A percentile compares a stretch with the other conserved stretches of the same genome.
phyloP scores from a whole-genome alignment of 495 filamentous ascomycete genomes.

The Penicillium goetzii region DNA sequence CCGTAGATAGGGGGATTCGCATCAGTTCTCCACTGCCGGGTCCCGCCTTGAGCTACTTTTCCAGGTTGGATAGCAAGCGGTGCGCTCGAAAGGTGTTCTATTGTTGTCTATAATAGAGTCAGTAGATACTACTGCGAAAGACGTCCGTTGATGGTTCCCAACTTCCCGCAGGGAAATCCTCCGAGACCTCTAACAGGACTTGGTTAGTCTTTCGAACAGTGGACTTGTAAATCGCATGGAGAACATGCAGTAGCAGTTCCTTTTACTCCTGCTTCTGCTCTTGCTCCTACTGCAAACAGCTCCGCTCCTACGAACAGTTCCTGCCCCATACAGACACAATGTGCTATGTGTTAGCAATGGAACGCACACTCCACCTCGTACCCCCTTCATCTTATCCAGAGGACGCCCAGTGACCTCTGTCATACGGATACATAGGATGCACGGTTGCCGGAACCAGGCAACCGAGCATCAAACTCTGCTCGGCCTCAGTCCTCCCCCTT shows the following conservation, averaged over 20 bases:
- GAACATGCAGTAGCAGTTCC: constrained; percentile 1
- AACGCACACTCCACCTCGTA: neutral
- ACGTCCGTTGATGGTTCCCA: neutral
- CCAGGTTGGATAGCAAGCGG: neutral
- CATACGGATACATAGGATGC: constrained; percentile 12
- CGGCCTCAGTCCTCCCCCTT: neutral
- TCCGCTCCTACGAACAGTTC: neutral
- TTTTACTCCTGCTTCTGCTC: neutral
- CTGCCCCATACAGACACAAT: neutral
- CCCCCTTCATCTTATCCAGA: neutral
- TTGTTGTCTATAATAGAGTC: neutral
- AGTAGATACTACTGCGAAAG: neutral
- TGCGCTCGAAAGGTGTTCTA: neutral
- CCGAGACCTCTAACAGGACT: neutral
- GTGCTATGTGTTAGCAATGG: neutral
- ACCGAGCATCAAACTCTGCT: constrained; percentile 10
- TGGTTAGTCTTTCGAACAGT: neutral
- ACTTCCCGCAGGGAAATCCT: neutral
- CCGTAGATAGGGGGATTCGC: neutral
- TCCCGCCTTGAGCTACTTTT: neutral
- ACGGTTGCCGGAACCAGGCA: constrained; percentile 32
- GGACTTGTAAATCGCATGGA: neutral
- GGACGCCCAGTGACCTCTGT: neutral
- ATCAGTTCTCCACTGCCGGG: neutral
- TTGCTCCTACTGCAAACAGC: neutral